Conservation (phyloP, 129 eudicot genomes). For the Escallonia rubra region DNA sequence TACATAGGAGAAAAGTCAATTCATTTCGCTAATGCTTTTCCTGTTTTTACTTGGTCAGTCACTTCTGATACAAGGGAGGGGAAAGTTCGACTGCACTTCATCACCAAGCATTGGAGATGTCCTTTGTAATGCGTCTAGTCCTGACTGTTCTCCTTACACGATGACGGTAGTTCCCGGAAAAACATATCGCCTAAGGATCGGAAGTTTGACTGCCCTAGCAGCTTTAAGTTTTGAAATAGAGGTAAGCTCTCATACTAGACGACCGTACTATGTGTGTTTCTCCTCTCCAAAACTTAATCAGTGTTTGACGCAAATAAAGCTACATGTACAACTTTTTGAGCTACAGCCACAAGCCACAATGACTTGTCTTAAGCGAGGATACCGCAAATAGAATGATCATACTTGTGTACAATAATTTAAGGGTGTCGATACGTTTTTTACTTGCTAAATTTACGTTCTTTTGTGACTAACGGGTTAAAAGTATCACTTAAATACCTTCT, state of each 20-base stretch:
- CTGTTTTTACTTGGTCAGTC: conserved; percentile 40
- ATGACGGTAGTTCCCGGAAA: conserved; percentile 69
- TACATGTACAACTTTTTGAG: too few relatives aligned
- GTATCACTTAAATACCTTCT: not conserved
- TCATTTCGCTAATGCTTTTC: not conserved
- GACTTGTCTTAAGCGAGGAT: too few relatives aligned
- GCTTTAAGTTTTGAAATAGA: conserved; percentile 86
- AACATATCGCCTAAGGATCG: conserved; percentile 77
- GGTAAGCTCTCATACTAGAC: conserved; percentile 25
- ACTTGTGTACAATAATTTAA: too few relatives aligned
- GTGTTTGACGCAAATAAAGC: too few relatives aligned
- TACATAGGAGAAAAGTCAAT: too few relatives aligned
- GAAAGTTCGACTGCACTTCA: conserved; percentile 49
- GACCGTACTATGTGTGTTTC: too few relatives aligned
- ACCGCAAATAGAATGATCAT: too few relatives aligned
- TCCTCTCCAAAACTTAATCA: too few relatives aligned
- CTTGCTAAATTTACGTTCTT: too few relatives aligned
- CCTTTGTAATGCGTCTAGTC: conserved; percentile 50
- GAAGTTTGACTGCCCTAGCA: conserved; percentile 75
- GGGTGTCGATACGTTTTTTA: too few relatives aligned
- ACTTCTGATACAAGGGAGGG: conserved; percentile 80
- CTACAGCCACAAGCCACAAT: too few relatives aligned
- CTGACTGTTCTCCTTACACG: conserved; percentile 63
- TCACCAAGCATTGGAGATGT: conserved; percentile 21
- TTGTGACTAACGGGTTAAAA: too few relatives aligned